Percentiles rank a stretch among this genome's conserved stretches.
Conservation (phyloP, 2,329 filamentous ascomycete species). For the Epicoccum nigrum region DNA sequence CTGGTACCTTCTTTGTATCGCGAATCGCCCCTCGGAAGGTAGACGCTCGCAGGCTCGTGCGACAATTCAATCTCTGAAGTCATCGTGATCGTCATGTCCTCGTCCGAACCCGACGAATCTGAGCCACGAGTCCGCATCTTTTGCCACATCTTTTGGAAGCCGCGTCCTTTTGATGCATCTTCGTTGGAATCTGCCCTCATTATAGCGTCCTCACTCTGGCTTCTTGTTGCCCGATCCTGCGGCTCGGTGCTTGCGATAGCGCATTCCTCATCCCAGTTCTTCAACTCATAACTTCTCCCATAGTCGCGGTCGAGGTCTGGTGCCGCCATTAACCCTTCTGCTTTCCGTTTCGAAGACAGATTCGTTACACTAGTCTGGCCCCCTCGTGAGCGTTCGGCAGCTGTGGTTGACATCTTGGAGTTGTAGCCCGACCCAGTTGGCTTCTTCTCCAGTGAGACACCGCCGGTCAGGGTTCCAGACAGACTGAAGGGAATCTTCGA, state of each 20-base stretch:
- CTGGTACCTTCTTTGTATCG: conserved; percentile 1
- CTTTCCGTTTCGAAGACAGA: conserved; percentile 20
- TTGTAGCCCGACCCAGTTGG: conserved; percentile 3
- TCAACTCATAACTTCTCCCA: conserved; percentile 31
- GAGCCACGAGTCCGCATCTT: conserved; percentile 17
- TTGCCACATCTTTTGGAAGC: conserved; percentile 17
- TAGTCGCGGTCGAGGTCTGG: conserved; percentile 22
- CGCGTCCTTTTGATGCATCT: background rate
- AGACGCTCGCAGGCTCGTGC: conserved; percentile 15
- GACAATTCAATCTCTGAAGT: conserved; percentile 26
- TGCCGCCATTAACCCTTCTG: conserved; percentile 16
- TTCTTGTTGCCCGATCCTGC: background rate
- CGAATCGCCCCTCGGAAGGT: conserved; percentile 3
- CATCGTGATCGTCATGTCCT: conserved; percentile 31
- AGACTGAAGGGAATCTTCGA: conserved; percentile 34
- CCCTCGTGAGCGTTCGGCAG: background rate
- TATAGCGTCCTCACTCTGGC: conserved; percentile 19
- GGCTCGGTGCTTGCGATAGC: conserved; percentile 1
- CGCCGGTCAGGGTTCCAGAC: conserved; percentile 22
- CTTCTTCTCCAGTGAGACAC: conserved; percentile 21
- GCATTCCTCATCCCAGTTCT: conserved; percentile 28
- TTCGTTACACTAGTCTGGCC: conserved; percentile 8
- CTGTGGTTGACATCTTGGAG: conserved; percentile 5
- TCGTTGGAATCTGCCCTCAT: background rate
- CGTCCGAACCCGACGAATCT: background rate